Evolutionary conservation across 1,284 basidiomycete species (phyloP).

Genomic region (Volvariella volvacea): DNA sequence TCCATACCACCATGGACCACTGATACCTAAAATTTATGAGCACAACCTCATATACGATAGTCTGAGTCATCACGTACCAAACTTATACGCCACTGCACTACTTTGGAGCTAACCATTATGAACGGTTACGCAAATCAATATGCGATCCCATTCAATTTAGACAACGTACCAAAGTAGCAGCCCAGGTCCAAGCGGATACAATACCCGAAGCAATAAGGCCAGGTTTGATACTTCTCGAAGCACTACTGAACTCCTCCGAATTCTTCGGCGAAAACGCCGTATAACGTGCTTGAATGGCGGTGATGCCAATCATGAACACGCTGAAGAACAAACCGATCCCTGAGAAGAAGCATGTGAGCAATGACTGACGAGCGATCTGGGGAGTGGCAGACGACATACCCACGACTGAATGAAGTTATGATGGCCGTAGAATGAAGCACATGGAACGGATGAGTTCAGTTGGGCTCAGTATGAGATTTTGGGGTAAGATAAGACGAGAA

Average conservation of each 20-base stretch:
- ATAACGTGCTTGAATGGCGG: constrained; percentile 65
- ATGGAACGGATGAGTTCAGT: constrained; percentile 1
- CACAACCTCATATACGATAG: not conserved
- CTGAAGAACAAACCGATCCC: constrained; percentile 84
- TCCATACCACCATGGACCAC: constrained; percentile 69
- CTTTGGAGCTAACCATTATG: constrained; percentile 40
- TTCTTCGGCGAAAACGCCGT: constrained; percentile 67
- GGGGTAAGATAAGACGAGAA: not conserved
- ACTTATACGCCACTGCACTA: constrained; percentile 79
- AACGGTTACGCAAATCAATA: not conserved
- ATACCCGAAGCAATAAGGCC: constrained; percentile 89
- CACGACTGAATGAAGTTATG: constrained; percentile 11
- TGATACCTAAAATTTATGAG: constrained; percentile 23
- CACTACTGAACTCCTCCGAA: constrained; percentile 79
- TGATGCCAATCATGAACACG: constrained; percentile 67
- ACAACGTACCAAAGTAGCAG: constrained; percentile 51
- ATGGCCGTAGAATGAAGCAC: not conserved
- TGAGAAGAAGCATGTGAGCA: constrained; percentile 14
- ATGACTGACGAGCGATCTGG: not conserved
- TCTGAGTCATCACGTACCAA: constrained; percentile 45
- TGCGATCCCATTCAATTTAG: constrained; percentile 13
- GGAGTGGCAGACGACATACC: constrained; percentile 8
- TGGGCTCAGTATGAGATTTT: not conserved
- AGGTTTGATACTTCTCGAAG: constrained; percentile 78
- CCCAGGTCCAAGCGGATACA: constrained; percentile 84